Base-by-base conservation (phyloP, 495 filamentous ascomycete genomes). In the Penicillium roqueforti region DNA sequence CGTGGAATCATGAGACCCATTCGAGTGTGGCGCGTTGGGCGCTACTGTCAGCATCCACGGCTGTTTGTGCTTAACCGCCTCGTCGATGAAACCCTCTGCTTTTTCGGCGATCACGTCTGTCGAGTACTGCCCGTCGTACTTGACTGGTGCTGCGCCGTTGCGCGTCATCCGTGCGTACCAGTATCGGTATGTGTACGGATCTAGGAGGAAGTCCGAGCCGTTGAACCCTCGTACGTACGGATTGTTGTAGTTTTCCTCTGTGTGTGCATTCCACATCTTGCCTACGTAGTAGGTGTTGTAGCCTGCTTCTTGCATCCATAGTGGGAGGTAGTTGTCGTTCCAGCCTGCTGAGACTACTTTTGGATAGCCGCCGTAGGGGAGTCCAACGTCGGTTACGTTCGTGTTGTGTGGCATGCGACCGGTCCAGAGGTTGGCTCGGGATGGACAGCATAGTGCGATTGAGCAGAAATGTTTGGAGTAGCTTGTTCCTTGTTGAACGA, bases 211-310 rank as follows among this genome's bases (percentile, higher is more conserved):
- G 58, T 87, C 84, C 3, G 69, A 70, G 1, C 69, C 68, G 40
- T 67, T 70, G 44, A 67, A 87, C 6, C 84, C 85, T 4, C 68
- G 75, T 0, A 75, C 68, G 59, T 74, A 77, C 0, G 85, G 85
- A 0, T 69, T 62, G 64, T 83, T 54, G 65, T 84, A 86, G 58
- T 82, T 85, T 14, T 76, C 56, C 7, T 74, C 64, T 1, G 76
- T 79, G 58, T 85, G 81, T 1, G 74, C 72, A 58, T 88, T 88
- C 69, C 82, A 84, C 3, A 89, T 73, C 64, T 88, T 89, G 36
- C 86, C 84, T 6, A 79, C 80, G 63, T 87, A 87, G 68, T 86
- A 87, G 0, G 85, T 88, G 59, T 81, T 76, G 62, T 87, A 86
- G 22, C 83, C 83, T 3, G 80, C 79, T 11, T 82, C 64, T 59